phyloP scores from a whole-genome alignment of 2,329 filamentous ascomycete genomes.

The Penicillium verrucosum region DNA sequence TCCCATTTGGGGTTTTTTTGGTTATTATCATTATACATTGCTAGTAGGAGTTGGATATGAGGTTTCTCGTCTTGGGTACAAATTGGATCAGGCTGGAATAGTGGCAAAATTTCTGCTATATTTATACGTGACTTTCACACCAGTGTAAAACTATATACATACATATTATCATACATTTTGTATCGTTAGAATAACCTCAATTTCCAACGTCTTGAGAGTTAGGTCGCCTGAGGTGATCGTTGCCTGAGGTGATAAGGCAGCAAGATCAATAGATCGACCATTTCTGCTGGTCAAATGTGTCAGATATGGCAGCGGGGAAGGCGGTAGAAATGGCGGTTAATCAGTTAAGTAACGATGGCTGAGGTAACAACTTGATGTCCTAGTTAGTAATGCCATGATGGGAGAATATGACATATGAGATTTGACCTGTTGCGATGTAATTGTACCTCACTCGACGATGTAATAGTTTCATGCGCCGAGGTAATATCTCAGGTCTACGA shows the following conservation, averaged over 20 bases:
- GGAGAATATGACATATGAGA: neutral
- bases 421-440: neutral
- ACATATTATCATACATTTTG: neutral
- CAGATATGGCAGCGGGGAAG: neutral
- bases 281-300: neutral
- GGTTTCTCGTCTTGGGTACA: neutral
- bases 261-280: constrained; percentile 1
- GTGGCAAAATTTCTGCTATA: constrained; percentile 4
- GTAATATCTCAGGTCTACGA: neutral
- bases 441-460: neutral
- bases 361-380: neutral
- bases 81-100: neutral
- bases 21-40: neutral
- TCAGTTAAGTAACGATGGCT: neutral
- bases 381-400: no score
- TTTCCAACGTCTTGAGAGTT: neutral
- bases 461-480: neutral
- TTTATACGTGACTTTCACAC: constrained; percentile 1
- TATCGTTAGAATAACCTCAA: neutral
- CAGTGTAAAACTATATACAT: neutral
- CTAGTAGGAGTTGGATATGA: neutral
- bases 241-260: neutral
- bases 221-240: neutral
- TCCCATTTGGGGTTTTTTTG: neutral
- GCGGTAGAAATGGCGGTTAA: neutral